Evolutionary conservation across 2,329 filamentous ascomycete species (phyloP).

Genomic region (Didymella glomerata): DNA sequence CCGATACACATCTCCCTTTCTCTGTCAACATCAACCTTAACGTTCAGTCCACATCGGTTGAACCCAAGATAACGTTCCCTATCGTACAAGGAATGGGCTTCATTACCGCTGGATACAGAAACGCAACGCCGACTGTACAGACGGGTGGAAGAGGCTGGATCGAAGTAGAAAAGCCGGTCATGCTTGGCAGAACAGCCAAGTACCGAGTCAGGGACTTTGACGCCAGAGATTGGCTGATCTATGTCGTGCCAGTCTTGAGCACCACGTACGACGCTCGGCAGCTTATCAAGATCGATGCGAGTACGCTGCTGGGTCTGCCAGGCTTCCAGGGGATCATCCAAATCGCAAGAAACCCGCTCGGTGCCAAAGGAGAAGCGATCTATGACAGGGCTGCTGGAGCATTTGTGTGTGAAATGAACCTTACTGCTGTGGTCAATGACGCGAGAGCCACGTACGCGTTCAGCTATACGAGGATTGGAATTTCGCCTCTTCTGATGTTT

Average conservation of each 20-base stretch:
- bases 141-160: slow-evolving; percentile 75
- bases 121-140: slow-evolving; percentile 75
- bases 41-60: slow-evolving; percentile 59
- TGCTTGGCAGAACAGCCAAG: slow-evolving; percentile 74
- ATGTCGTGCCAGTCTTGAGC: slow-evolving; percentile 66
- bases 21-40: slow-evolving; percentile 73
- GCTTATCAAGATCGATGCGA: slow-evolving; percentile 70
- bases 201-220: slow-evolving; percentile 78
- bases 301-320: slow-evolving; percentile 68
- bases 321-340: slow-evolving; percentile 83
- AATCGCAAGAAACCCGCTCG: slow-evolving; percentile 76
- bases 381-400: slow-evolving; percentile 81
- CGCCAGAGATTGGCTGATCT: slow-evolving; percentile 75
- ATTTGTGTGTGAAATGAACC: slow-evolving; percentile 70
- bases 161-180: slow-evolving; percentile 65
- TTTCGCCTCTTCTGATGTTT: slow-evolving; percentile 78
- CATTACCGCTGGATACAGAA: slow-evolving; percentile 78
- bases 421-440: slow-evolving; percentile 70
- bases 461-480: slow-evolving; percentile 75
- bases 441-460: slow-evolving; percentile 73
- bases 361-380: slow-evolving; percentile 66
- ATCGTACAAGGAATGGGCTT: slow-evolving; percentile 91
- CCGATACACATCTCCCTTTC: slow-evolving; percentile 63
- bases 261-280: slow-evolving; percentile 66
- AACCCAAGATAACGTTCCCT: slow-evolving; percentile 76